Evolutionary conservation across 257 asterid genomes (phyloP).

Genomic region (Solanum corneliomulleri): DNA sequence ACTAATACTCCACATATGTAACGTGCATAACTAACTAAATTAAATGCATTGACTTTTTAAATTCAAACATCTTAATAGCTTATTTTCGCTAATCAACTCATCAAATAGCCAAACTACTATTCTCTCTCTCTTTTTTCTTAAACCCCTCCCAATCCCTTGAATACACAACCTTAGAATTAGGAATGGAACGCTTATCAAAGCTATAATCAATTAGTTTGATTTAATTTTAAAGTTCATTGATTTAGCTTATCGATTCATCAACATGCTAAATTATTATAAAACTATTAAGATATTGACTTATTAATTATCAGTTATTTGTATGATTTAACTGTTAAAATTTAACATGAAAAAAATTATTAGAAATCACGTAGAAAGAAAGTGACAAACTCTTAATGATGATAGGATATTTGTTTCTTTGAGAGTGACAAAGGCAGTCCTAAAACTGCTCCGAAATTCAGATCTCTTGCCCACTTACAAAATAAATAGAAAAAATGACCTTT

Average conservation of each 20-base stretch:
- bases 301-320: too few species aligned
- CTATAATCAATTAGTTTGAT: not conserved
- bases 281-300: not conserved
- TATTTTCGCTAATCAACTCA: not conserved
- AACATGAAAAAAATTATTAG: accelerated
- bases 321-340: too few species aligned
- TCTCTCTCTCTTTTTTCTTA: too few species aligned
- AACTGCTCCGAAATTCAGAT: not conserved
- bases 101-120: not conserved
- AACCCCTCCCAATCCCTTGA: too few species aligned
- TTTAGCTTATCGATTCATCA: not conserved
- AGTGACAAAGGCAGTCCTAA: not conserved
- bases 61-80: not conserved
- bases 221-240: too few species aligned
- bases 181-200: not conserved
- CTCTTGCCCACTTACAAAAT: not conserved
- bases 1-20: too few species aligned
- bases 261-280: not conserved
- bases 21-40: not conserved
- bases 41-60: not conserved
- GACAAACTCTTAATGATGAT: not conserved
- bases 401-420: not conserved
- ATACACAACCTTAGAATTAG: not conserved
- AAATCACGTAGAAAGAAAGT: not conserved
- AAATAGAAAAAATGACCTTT: too few species aligned